Base-by-base conservation (phyloP, 129 eudicot species). In the Silybum marianum region DNA sequence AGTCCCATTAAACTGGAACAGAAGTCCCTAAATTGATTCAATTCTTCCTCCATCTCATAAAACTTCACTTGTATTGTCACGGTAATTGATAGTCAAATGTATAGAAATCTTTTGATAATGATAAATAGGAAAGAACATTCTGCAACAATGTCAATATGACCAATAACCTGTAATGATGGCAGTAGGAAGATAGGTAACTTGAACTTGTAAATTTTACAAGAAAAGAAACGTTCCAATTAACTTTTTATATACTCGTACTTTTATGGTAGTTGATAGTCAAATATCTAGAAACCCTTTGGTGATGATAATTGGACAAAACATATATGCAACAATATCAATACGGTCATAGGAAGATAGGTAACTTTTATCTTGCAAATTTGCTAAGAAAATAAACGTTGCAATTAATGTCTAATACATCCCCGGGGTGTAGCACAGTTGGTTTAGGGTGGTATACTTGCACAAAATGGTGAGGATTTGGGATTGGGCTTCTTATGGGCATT, bases 331-430 rank as follows among this genome's bases (percentile, higher is more conserved):
- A 51, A 4, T 18, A 18, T 16, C 21, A 3, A 51, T 51, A 51
- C 16, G 63, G 22, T 18, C 63, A 18, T 19, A 62, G 26, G 69
- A 22, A 62, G 21, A 73, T 42, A 21, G n/a, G 76, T 22, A 23
- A 73, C 25, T 51, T 28, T 28, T 28, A 28, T 28, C 30, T 28
- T 28, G 30, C 3, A 28, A 28, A 51, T 30, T 30, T 44, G 44
- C 69, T n/a, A 51, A 75, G 69, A 75, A 42, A 75, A 75, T 42
- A 6, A 75, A 54, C 62, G 1, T 62, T 62, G 25, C 68, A 62
- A 19, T 62, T 62, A 73, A 21, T 23, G 25, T 62, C 2, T 62
- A 62, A 48, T 48, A 48, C 9, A n/a, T n/a, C n/a, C n/a, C n/a
- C n/a, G n/a, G n/a, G n/a, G n/a, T n/a, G n/a, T n/a, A n/a, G n/a